Conservation (phyloP, 495 filamentous ascomycete species). For the Venustampulla echinocandica region DNA sequence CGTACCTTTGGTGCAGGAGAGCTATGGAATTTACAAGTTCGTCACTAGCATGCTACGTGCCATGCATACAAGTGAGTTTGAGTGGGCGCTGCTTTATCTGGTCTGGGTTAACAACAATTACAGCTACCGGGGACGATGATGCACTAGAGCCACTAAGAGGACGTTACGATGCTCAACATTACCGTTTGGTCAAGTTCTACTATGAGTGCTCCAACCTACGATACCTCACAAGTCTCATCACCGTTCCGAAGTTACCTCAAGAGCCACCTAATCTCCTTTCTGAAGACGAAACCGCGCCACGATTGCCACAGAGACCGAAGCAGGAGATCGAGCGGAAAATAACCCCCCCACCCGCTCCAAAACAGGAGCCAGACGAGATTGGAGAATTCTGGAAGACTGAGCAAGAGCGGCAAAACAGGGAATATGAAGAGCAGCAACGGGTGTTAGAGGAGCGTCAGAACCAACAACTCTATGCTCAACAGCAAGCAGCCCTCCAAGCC, state of each 20-base stretch:
- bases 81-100: neutral
- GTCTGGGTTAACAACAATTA: conserved; percentile 25
- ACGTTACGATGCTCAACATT: conserved; percentile 90
- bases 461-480: conserved; percentile 52
- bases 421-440: conserved; percentile 88
- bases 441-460: conserved; percentile 77
- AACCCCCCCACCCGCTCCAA: conserved; percentile 53
- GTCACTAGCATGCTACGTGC: conserved; percentile 90
- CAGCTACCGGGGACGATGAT: conserved; percentile 84
- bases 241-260: conserved; percentile 88
- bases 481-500: conserved; percentile 69
- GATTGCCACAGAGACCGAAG: conserved; percentile 73
- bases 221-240: conserved; percentile 92
- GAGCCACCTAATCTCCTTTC: conserved; percentile 83
- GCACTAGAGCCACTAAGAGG: conserved; percentile 82
- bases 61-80: conserved; percentile 84
- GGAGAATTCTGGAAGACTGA: conserved; percentile 97
- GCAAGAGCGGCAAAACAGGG: conserved; percentile 78
- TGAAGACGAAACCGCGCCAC: conserved; percentile 75
- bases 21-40: conserved; percentile 96
- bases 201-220: conserved; percentile 97
- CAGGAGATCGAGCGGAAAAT: conserved; percentile 58
- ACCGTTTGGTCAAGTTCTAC: conserved; percentile 93
- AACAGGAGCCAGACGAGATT: conserved; percentile 86
- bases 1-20: conserved; percentile 90